Conservation (phyloP, 495 filamentous ascomycete genomes). For the Lasiosphaeris hirsuta region DNA sequence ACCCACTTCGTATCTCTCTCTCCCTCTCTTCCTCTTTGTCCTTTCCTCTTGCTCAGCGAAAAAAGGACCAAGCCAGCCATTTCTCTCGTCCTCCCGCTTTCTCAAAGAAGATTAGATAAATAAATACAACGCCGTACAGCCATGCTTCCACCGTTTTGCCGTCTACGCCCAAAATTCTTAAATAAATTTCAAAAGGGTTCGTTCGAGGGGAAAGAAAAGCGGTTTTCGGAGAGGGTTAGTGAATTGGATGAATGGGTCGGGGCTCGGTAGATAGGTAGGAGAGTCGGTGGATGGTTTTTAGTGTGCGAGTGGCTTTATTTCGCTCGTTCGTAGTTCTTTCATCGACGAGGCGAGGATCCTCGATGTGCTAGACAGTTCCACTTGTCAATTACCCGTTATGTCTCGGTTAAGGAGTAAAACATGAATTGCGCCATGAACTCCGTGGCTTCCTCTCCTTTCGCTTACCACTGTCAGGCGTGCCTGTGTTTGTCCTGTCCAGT, state of each 20-base stretch:
- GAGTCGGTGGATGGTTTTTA: background rate
- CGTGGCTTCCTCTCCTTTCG: conserved; percentile 35
- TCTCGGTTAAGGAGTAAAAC: conserved; percentile 34
- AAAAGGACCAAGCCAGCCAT: background rate
- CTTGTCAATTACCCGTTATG: conserved; percentile 37
- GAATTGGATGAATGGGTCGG: background rate
- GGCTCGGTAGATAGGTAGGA: background rate
- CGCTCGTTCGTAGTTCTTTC: background rate
- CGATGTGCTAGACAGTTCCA: conserved; percentile 26
- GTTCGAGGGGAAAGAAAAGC: background rate
- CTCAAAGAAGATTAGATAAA: background rate
- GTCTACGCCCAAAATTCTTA: background rate
- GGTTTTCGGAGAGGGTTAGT: background rate
- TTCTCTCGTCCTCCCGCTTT: background rate
- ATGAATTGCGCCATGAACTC: conserved; percentile 54
- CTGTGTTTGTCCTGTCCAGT: conserved; percentile 24
- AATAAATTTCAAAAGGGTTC: background rate
- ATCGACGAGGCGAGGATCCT: background rate
- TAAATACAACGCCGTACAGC: conserved; percentile 15
- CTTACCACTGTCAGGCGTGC: conserved; percentile 29
- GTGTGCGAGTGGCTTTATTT: background rate
- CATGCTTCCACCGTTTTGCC: conserved; percentile 14
- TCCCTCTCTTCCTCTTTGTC: background rate
- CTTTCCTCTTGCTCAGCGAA: background rate
- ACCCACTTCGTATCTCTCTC: background rate